phyloP scores from a whole-genome alignment of 768 basidiomycete genomes.

The Lyophyllum shimeji region DNA sequence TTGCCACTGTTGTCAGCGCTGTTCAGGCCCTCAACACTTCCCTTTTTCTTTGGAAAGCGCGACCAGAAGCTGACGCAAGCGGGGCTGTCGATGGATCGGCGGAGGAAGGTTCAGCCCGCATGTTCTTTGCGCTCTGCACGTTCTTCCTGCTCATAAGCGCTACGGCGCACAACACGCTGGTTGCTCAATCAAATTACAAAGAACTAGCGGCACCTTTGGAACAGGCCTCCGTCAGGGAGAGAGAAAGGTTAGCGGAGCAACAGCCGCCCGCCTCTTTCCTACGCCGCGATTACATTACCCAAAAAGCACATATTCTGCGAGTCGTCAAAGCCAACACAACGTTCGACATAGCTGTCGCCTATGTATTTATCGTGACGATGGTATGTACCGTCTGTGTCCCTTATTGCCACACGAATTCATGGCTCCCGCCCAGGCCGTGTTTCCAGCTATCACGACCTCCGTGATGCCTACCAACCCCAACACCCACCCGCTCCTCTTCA shows the following conservation, averaged over 20 bases:
- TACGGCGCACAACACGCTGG: slow-evolving; percentile 55
- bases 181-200: slow-evolving; percentile 59
- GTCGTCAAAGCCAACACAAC: slow-evolving; percentile 63
- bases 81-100: slow-evolving; percentile 41
- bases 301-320: slow-evolving; percentile 7
- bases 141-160: slow-evolving; percentile 59
- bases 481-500: slow-evolving; percentile 81
- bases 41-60: slow-evolving; percentile 49
- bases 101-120: slow-evolving; percentile 68
- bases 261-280: too few species aligned
- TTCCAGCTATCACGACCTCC: slow-evolving; percentile 81
- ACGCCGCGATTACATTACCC: too few species aligned
- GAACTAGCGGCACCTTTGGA: slow-evolving; percentile 50
- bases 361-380: slow-evolving; percentile 77
- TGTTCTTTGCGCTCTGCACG: slow-evolving; percentile 72
- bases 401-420: slow-evolving; percentile 1
- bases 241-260: too few species aligned
- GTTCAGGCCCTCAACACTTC: slow-evolving; percentile 71
- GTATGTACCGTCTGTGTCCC: slow-evolving; percentile 39
- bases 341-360: slow-evolving; percentile 73
- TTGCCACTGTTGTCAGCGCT: slow-evolving; percentile 77
- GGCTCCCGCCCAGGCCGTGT: slow-evolving; percentile 61
- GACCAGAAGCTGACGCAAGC: slow-evolving; percentile 21
- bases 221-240: slow-evolving; percentile 4
- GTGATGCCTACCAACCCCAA: slow-evolving; percentile 63